Base-by-base conservation (phyloP, 2,329 filamentous ascomycete genomes). In the Penicillium fuscoglaucum region DNA sequence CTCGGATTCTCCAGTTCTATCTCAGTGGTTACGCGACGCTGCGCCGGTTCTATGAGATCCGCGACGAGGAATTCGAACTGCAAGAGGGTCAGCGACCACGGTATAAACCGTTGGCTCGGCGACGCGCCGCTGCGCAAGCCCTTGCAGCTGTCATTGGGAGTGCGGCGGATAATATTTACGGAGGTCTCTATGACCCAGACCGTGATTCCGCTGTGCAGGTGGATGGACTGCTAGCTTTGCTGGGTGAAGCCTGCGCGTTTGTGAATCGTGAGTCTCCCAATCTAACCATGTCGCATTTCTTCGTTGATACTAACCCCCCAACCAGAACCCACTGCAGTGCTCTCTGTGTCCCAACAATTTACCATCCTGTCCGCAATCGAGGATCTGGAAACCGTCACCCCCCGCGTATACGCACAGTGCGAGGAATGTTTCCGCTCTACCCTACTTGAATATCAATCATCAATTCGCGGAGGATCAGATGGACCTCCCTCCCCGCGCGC, bases 1-100 rank as follows among this genome's bases (percentile, higher is more conserved):
- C 93, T 9, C 84, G 90, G 66, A 84, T 96, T 12, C 82, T 98
- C 3, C 90, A 93, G 47, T 90, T 89, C 61, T 89, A 93, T 76
- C 86, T 97, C 10, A 95, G 90, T 72, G 93, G 93, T 24, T 98
- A 98, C 70, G 93, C 93, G 24, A 96, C 92, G 0, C 81, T 98
- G 21, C 89, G 93, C 37, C 89, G 88, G 65, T 97, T 93, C 78
- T 98, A 96, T 74, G 89, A 93, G 61, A 83, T 93, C n/a, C 86
- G 93, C 49, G 93, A 98, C 69, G 84, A 86, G 67, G 80, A 82
- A n/a, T 62, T 82, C 5, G 62, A 74, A 6, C 61, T 75, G 10
- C 60, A 68, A 45, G 70, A 76, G 26, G 74, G 72, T 29, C 66
- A 74, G 54, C 78, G 75, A 49, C 75, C 79, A 6, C 75, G 72